Percentiles rank a stretch among this genome's conserved stretches.
phyloP scores from a whole-genome alignment of 768 basidiomycete species.

The Lepiota venenata region DNA sequence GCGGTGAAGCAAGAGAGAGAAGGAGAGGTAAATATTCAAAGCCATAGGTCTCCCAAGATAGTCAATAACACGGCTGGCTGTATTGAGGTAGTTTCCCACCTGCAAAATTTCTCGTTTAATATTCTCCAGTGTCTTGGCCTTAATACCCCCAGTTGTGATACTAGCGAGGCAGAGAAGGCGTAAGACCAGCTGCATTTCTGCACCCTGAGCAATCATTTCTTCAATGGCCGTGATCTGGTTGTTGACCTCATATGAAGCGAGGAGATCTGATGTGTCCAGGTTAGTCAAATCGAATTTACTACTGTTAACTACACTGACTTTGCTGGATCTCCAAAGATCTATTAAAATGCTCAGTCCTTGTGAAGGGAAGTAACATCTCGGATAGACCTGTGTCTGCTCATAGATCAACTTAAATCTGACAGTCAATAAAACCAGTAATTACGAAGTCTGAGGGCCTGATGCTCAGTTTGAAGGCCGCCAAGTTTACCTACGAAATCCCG shows the following conservation, averaged over 20 bases:
- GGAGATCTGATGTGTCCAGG: constrained; percentile 58
- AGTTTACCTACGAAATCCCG: constrained; percentile 95
- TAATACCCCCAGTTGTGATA: constrained; percentile 82
- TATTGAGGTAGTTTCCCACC: constrained; percentile 26
- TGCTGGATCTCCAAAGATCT: constrained; percentile 94
- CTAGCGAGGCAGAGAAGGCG: constrained; percentile 85
- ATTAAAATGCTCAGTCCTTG: constrained; percentile 85
- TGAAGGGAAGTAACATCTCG: constrained; percentile 85
- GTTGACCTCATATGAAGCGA: constrained; percentile 85
- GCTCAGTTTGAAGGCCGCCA: constrained; percentile 89
- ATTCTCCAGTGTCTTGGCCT: constrained; percentile 79
- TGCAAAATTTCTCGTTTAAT: constrained; percentile 92
- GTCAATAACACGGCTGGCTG: constrained; percentile 24
- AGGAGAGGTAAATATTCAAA: constrained; percentile 69
- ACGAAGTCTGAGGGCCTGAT: constrained; percentile 88
- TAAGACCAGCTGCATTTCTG: constrained; percentile 74
- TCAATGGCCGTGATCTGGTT: constrained; percentile 86
- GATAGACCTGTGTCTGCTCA: constrained; percentile 85
- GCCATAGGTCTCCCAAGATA: constrained; percentile 59
- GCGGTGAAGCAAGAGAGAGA: constrained; percentile 58
- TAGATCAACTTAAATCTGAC: constrained; percentile 5
- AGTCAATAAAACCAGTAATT: constrained; percentile 25
- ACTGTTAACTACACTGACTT: constrained; percentile 47
- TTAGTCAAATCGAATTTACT: constrained; percentile 3
- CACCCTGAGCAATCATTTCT: constrained; percentile 84